Conservation (phyloP, 192 early-diverging fungal genomes). For the Geranomyces michiganensis region DNA sequence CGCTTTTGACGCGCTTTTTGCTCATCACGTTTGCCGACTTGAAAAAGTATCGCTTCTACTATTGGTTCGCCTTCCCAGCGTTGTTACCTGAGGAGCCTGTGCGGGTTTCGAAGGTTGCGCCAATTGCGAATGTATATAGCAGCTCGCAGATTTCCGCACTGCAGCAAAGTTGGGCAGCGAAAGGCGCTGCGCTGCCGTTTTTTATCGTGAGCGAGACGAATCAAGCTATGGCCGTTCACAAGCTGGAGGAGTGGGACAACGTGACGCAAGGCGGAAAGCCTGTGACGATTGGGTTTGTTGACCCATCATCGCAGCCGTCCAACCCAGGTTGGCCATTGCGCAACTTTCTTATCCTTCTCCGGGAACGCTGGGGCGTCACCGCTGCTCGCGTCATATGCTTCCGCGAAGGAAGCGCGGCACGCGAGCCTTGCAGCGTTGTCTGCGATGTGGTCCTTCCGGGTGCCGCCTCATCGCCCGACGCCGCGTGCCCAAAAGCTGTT, state of each 20-base stretch:
- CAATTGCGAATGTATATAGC: slow-evolving; percentile 42
- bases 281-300: slow-evolving; percentile 75
- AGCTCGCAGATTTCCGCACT: slow-evolving; percentile 1
- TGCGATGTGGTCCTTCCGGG: slow-evolving; percentile 51
- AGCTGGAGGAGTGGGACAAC: slow-evolving; percentile 58
- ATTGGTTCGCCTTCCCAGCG: slow-evolving; percentile 95
- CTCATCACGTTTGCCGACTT: slow-evolving; percentile 93
- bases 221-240: background rate
- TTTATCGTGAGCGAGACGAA: slow-evolving; percentile 1
- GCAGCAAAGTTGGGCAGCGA: background rate
- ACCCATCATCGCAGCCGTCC: slow-evolving; percentile 75
- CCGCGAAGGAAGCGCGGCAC: slow-evolving; percentile 47
- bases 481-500: slow-evolving; percentile 65
- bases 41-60: slow-evolving; percentile 93
- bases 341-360: slow-evolving; percentile 75
- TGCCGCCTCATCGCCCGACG: background rate
- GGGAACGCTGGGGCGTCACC: slow-evolving; percentile 53
- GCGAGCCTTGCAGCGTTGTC: slow-evolving; percentile 42
- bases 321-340: slow-evolving; percentile 94
- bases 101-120: slow-evolving; percentile 20
- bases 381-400: slow-evolving; percentile 66
- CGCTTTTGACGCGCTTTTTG: slow-evolving; percentile 71
- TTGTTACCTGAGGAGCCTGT: slow-evolving; percentile 52
- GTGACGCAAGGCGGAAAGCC: slow-evolving; percentile 34
- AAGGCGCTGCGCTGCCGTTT: background rate